These are phyloP conservation scores for Candida maesae DNA, from an alignment of 805 yeast genomes.

Conservation along the genomic window DNA sequence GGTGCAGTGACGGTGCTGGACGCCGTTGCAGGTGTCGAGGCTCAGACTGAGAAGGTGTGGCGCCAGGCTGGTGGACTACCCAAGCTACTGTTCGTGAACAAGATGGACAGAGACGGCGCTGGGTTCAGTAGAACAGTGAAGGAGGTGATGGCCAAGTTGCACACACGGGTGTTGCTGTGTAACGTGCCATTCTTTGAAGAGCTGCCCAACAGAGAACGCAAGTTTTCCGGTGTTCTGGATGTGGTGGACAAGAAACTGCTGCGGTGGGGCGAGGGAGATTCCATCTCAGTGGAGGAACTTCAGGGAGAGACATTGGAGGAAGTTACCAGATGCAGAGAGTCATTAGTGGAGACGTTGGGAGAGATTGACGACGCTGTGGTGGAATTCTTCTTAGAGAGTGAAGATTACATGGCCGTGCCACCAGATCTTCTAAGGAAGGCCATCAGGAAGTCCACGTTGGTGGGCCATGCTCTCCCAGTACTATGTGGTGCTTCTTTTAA, in stretches of 20 bases:
- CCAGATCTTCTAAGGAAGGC: constrained; percentile 50
- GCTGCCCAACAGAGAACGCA: constrained; percentile 33
- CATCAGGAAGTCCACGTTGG: constrained; percentile 59
- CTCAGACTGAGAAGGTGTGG: constrained; percentile 98
- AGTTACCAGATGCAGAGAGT: constrained; percentile 56
- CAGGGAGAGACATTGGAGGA: constrained; percentile 42
- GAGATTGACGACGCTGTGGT: constrained; percentile 77
- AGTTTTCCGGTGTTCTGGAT: constrained; percentile 73
- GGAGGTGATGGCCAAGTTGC: constrained; percentile 73
- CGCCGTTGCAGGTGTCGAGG: constrained; percentile 97
- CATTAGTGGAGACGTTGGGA: constrained; percentile 78
- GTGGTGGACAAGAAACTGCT: constrained; percentile 60
- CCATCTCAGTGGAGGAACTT: constrained; percentile 45
- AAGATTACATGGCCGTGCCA: constrained; percentile 67
- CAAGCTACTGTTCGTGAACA: constrained; percentile 75
- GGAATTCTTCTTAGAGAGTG: constrained; percentile 72
- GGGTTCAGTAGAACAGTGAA: constrained; percentile 88
- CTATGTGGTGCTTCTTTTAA: constrained; percentile 90
- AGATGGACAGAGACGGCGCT: constrained; percentile 96
- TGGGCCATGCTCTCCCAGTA: constrained; percentile 64
- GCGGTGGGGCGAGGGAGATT: constrained; percentile 44
- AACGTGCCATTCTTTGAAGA: constrained; percentile 70
- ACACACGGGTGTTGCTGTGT: constrained; percentile 69
- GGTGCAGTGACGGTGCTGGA: constrained; percentile 92
- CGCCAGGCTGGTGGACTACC: constrained; percentile 80